Evolutionary conservation across 2,329 filamentous ascomycete species (phyloP).

Genomic region (Lachnellula arida): DNA sequence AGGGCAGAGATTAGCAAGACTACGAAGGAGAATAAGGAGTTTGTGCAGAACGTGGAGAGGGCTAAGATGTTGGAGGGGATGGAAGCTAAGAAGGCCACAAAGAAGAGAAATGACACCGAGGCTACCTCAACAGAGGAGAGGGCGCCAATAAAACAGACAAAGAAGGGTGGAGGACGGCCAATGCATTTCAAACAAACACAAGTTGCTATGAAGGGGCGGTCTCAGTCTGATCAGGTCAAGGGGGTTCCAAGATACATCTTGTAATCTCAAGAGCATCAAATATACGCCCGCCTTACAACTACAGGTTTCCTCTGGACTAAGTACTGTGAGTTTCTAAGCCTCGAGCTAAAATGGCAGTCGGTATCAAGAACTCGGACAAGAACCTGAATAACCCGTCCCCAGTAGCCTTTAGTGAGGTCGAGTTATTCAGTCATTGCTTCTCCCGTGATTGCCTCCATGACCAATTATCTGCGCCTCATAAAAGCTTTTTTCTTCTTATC

Average conservation of each 20-base stretch:
- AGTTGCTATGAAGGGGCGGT: constrained; percentile 46
- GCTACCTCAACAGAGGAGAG: constrained; percentile 22
- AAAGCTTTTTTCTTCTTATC: too few species aligned
- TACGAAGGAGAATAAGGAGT: constrained; percentile 75
- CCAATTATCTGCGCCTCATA: too few species aligned
- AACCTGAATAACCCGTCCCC: too few species aligned
- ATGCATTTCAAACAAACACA: constrained; percentile 64
- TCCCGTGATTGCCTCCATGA: too few species aligned
- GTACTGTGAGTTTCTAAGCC: too few species aligned
- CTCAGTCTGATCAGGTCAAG: constrained; percentile 51
- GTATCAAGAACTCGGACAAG: too few species aligned
- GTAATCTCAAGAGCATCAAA: constrained; percentile 28
- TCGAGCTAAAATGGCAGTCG: too few species aligned
- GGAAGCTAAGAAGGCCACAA: constrained; percentile 52
- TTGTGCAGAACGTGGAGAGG: constrained; percentile 72
- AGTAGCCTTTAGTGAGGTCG: too few species aligned
- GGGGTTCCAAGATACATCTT: constrained; percentile 63
- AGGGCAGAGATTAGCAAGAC: constrained; percentile 72
- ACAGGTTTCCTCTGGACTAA: too few species aligned
- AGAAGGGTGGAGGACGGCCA: constrained; percentile 34
- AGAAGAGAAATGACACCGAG: constrained; percentile 36
- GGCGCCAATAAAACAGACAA: constrained; percentile 18
- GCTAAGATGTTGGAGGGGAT: constrained; percentile 77
- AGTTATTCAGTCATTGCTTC: too few species aligned
- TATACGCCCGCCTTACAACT: too few species aligned